Evolutionary conservation across 495 filamentous ascomycete genomes (phyloP), one percentile per base, ranked within the genome.

Genomic region (Rusavskia elegans): DNA sequence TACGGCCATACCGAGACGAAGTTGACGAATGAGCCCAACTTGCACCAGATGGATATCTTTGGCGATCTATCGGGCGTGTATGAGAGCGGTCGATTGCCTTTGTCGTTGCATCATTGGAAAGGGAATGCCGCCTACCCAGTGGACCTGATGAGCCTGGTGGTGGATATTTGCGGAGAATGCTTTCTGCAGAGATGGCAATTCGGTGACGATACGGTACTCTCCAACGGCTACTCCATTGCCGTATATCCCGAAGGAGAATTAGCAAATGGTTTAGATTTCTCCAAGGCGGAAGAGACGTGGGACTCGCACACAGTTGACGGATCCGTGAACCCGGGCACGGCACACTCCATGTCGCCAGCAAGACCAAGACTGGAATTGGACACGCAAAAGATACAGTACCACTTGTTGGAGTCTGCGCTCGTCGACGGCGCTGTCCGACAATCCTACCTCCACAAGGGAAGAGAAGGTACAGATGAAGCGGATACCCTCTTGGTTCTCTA

Each of bases 71-170:
- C 71, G 0, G 76, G 75, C 13, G 74, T 78, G 57, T 83, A 79
- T 62, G 78, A 79, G 56, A 63, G 65, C 16, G 75, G 71, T 13
- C 62, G 68, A 13, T 55, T 57, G 0, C 71, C 76, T 2, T 70
- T 81, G 1, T 69, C 71, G 11, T 70, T 83, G 17, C 78, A 81
- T 59, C 77, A 81, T 62, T 81, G 74, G 70, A 75, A 77, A 49
- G 59, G 63, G 1, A 74, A 71, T 70, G 77, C 77, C 68, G 64
- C 76, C 42, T 64, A 68, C 27, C 68, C 72, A 46, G 71, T 80
- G 64, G 64, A 69, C 23, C 69, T 71, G 29, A 66, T 71, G 23
- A 67, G 67, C 38, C 66, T 68, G 30, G 64, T 80, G 16, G 61
- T 75, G 29, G 66, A 74, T 32, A 61, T 75, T 2, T 83, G 77